phyloP scores from a whole-genome alignment of 2,329 filamentous ascomycete species.

The Phaeosphaeriaceae sp. region DNA sequence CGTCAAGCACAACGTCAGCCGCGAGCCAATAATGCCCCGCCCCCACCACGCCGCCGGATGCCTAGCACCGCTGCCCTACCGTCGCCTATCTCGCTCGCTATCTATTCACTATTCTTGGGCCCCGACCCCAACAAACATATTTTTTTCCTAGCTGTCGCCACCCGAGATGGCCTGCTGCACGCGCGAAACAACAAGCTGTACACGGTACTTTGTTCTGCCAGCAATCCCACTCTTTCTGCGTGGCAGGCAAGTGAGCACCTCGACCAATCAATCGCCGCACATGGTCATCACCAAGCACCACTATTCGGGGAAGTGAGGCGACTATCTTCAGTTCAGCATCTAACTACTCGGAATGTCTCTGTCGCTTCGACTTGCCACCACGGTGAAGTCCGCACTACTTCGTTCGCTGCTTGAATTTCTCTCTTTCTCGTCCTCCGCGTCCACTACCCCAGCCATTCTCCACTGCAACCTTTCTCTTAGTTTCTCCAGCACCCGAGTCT shows the following conservation, averaged over 20 bases:
- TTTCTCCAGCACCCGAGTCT: slow-evolving; percentile 45
- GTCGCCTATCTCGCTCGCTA: background rate
- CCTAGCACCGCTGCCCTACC: background rate
- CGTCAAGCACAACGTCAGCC: background rate
- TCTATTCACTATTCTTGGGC: background rate
- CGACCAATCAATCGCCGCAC: background rate
- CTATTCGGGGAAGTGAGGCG: background rate
- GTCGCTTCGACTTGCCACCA: slow-evolving; percentile 24
- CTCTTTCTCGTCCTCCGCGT: slow-evolving; percentile 9
- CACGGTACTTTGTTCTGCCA: background rate
- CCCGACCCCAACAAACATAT: background rate
- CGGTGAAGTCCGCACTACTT: slow-evolving; percentile 25
- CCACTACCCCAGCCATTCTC: slow-evolving; percentile 13
- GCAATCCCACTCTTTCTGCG: background rate
- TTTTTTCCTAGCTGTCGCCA: background rate
- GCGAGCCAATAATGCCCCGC: background rate
- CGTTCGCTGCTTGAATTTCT: slow-evolving; percentile 20
- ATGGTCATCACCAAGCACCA: background rate
- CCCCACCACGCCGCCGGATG: background rate
- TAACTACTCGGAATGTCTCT: slow-evolving; percentile 13
- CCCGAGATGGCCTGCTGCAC: background rate
- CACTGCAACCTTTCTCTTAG: slow-evolving; percentile 43
- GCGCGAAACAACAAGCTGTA: background rate
- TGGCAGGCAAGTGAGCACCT: no score
- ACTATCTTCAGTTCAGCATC: background rate